A percentile compares a stretch with the other conserved stretches of the same genome.
Conservation (phyloP, 140 eudicot genomes). For the Oenanthe javanica region DNA sequence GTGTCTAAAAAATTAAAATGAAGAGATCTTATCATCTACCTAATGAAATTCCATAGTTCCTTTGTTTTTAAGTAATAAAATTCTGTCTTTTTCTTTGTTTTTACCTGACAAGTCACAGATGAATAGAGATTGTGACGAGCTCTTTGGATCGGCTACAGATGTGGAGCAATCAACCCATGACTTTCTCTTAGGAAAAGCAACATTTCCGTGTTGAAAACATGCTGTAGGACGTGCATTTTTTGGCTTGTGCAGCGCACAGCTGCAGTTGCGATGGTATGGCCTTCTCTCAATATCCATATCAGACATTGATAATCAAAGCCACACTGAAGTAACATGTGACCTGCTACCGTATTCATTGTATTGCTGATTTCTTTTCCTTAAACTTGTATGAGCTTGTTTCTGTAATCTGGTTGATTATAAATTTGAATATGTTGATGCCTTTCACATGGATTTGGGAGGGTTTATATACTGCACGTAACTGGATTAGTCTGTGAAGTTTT, state of each 20-base stretch:
- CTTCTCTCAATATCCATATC: conserved; percentile 6
- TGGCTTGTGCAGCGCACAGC: conserved; percentile 4
- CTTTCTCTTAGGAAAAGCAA: conserved; percentile 27
- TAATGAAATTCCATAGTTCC: not conserved
- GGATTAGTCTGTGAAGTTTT: not conserved
- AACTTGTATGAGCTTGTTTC: not conserved
- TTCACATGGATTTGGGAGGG: not conserved
- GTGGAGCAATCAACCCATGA: conserved; percentile 31
- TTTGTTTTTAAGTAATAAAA: not conserved
- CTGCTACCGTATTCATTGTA: conserved; percentile 1
- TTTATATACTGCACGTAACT: not conserved
- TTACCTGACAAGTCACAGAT: not conserved
- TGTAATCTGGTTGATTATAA: not conserved
- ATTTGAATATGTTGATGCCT: not conserved
- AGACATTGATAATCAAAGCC: conserved; percentile 8
- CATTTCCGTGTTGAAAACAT: conserved; percentile 23
- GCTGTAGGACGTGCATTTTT: not conserved
- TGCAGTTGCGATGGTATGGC: conserved; percentile 15
- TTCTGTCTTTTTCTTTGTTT: not conserved
- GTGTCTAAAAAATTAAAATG: not conserved
- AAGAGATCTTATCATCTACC: not conserved
- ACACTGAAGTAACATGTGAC: conserved; percentile 10
- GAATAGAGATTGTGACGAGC: conserved; percentile 10
- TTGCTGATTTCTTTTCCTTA: not conserved
- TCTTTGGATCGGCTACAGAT: conserved; percentile 11